These are phyloP conservation scores for Dactylellina cionopaga DNA, from an alignment of 2,329 filamentous ascomycete species.

Conservation along the genomic window DNA sequence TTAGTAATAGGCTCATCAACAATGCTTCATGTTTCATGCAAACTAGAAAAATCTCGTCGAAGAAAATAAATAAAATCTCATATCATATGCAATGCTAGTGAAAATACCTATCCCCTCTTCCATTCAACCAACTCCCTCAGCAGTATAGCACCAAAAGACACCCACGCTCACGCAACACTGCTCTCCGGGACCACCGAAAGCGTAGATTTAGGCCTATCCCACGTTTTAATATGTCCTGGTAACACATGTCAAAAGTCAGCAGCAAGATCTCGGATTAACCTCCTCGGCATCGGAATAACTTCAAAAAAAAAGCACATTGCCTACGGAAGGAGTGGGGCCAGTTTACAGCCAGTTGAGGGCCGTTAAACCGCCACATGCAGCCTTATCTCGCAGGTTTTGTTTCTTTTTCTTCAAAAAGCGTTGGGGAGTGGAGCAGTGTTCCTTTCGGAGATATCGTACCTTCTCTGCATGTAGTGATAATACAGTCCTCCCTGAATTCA, in stretches of 20 bases:
- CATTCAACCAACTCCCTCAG: background rate
- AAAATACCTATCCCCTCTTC: too few species aligned
- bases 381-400: background rate
- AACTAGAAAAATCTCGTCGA: too few species aligned
- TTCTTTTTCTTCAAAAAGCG: slow-evolving; percentile 31
- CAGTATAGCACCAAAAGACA: background rate
- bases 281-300: slow-evolving; percentile 18
- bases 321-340: slow-evolving; percentile 6
- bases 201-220: slow-evolving; percentile 70
- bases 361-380: slow-evolving; percentile 7
- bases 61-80: too few species aligned
- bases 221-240: slow-evolving; percentile 77
- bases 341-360: background rate
- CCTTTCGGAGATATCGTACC: slow-evolving; percentile 69
- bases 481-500: slow-evolving; percentile 91
- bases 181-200: slow-evolving; percentile 44
- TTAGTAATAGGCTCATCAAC: too few species aligned
- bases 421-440: slow-evolving; percentile 14
- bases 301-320: too few species aligned
- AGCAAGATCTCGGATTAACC: slow-evolving; percentile 11
- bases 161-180: background rate
- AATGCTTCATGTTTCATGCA: too few species aligned
- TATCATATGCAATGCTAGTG: too few species aligned
- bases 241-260: background rate
- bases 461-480: slow-evolving; percentile 89